Percentiles rank a stretch among this genome's conserved stretches.
phyloP scores from a whole-genome alignment of 2,329 filamentous ascomycete genomes.

The Neopestalotiopsis rosae region DNA sequence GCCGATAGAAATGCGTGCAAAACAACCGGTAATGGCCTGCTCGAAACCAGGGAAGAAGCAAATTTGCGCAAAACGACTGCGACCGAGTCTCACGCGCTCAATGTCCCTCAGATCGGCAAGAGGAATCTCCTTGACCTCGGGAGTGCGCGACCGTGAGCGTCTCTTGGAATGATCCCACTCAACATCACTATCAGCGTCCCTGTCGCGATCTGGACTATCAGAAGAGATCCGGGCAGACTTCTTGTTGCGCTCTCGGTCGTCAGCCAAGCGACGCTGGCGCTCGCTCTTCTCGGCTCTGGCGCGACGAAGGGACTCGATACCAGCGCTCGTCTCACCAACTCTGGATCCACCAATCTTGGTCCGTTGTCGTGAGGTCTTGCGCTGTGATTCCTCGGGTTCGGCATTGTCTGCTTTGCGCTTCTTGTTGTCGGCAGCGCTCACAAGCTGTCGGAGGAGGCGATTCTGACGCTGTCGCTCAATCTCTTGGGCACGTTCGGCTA shows the following conservation, averaged over 20 bases:
- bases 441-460: slow-evolving; percentile 77
- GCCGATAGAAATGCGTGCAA: slow-evolving; percentile 83
- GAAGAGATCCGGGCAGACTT: slow-evolving; percentile 47
- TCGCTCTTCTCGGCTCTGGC: slow-evolving; percentile 69
- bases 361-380: slow-evolving; percentile 76
- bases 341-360: slow-evolving; percentile 70
- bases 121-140: slow-evolving; percentile 67
- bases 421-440: slow-evolving; percentile 70
- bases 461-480: slow-evolving; percentile 85
- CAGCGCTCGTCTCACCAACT: slow-evolving; percentile 70
- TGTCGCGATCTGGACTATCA: slow-evolving; percentile 55
- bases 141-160: slow-evolving; percentile 55
- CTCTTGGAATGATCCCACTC: slow-evolving; percentile 68
- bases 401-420: slow-evolving; percentile 81
- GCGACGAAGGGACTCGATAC: slow-evolving; percentile 73
- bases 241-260: slow-evolving; percentile 63
- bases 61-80: slow-evolving; percentile 85
- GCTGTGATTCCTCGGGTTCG: slow-evolving; percentile 77
- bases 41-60: slow-evolving; percentile 95
- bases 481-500: slow-evolving; percentile 85
- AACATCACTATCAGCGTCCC: slow-evolving; percentile 77
- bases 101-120: slow-evolving; percentile 80
- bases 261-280: slow-evolving; percentile 66
- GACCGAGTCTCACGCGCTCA: slow-evolving; percentile 81
- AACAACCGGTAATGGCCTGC: slow-evolving; percentile 80